Evolutionary conservation across 352 stramenopile genomes (phyloP), one percentile per base, ranked within the genome.

Genomic region (Elongisporangium anandrum): DNA sequence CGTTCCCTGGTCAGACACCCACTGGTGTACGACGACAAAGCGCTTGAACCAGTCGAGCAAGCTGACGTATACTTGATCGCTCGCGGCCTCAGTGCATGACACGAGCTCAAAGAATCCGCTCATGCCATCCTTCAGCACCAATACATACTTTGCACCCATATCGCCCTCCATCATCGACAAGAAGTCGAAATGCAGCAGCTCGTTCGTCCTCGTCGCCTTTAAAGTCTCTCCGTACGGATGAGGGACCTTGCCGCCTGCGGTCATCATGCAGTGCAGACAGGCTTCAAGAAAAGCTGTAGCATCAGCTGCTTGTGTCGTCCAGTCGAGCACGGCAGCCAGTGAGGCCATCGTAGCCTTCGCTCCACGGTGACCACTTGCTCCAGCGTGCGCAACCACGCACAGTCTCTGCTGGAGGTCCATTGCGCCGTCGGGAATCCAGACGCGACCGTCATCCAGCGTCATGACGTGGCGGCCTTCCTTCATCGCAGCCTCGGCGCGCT

Each of bases 161-260:
- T 54, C 49, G 1, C 52, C 53, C 23, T 61, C 21, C 0, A 63
- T 54, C 22, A 77, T 61, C 0, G 59, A 60, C 9, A 79, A 34
- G 15, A 65, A 82, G 16, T 79, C 68, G 29, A 82, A 82, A 39
- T 79, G 65, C 0, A 79, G 38, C 3, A 73, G 7, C 24, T 82
- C 68, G 15, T 79, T 79, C 0, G 70, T 67, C 17, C 65, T 70
- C 0, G 64, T 75, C 0, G 64, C 66, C 5, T 57, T 45, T 16
- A 77, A 15, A 0, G 56, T 57, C 16, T 60, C 24, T 10, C 69
- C 66, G 29, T 60, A 67, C 10, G 72, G 66, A 3, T 63, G 50
- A 3, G 60, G 69, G 0, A 56, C 24, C 1, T 48, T 26, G 2
- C 52, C 56, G n/a, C 34, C 38, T 0, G 39, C 56, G 0, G 57